Evolutionary conservation across 2,329 filamentous ascomycete genomes (phyloP), one percentile per base, ranked within the genome.

Genomic region (Ustulina deusta): DNA sequence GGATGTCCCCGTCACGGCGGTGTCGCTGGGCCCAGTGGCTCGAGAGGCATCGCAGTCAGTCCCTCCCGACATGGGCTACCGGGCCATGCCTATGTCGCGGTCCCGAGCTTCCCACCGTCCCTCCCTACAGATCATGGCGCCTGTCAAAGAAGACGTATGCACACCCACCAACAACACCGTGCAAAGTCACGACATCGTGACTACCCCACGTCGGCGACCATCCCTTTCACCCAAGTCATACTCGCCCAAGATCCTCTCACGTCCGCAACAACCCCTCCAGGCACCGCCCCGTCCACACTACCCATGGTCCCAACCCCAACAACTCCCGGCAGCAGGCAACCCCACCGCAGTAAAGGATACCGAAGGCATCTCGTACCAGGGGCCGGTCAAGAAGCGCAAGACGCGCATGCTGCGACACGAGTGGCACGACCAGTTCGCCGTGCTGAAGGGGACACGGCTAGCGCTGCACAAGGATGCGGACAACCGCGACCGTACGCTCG

Each of bases 321-420:
- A 56, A 34, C 29, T 59, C 32, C 6, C 48, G 2, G 48, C 27
- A 29, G 70, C 82, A 36, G 22, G 42, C 73, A 71, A 61, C 71
- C 75, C 71, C 75, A 59, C 71, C 77, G 64, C 76, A 73, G 72
- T 78, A 74, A 78, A 79, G 25, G 79, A 80, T 66, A 76, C 78
- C 58, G 82, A 85, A 61, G 88, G 89, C 64, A 81, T 91, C 70
- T 87, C 88, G 38, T 93, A 94, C 79, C 88, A 92, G 57, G 96
- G 96, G 1, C 94, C 90, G 80, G 97, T 99, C 89, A 94, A 93
- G 85, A 97, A 97, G 85, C 93, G 95, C 77, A 93, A 93, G 83
- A 97, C 91, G 38, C 90, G 90, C 76, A 90, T 97, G 84, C 87
- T 97, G 68, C 92, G 93, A 49, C 93, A 97, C 79, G 94, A 97